Evolutionary conservation across 306 rosid species (phyloP).

Genomic region (Cicer yamashitae): DNA sequence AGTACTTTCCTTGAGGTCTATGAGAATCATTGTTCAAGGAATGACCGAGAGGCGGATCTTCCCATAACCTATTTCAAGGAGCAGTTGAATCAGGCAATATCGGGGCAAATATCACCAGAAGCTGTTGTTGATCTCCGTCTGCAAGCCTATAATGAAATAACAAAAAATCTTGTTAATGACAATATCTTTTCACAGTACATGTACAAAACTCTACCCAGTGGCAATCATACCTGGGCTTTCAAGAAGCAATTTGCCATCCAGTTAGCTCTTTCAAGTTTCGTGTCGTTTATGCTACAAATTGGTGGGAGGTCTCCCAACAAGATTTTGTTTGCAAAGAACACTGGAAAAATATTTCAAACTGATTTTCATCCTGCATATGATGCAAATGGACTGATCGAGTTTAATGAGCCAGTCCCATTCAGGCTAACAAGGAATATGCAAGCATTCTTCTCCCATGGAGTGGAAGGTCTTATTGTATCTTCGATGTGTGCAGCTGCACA

Average conservation of each 20-base stretch:
- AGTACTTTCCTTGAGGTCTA: constrained; percentile 99
- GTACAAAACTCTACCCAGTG: constrained; percentile 92
- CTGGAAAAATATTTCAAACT: constrained; percentile 96
- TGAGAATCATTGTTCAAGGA: constrained; percentile 97
- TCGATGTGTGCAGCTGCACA: constrained; percentile 99
- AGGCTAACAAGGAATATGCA: constrained; percentile 98
- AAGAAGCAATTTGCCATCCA: constrained; percentile 98
- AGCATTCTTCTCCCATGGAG: constrained; percentile 93
- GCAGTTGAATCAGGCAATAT: constrained; percentile 92
- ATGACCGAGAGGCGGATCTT: constrained; percentile 92
- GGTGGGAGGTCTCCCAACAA: constrained; percentile 99
- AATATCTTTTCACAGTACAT: constrained; percentile 94
- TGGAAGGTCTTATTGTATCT: constrained; percentile 96
- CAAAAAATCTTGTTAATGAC: constrained; percentile 75
- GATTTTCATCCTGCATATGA: constrained; percentile 99
- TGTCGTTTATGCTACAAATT: constrained; percentile 94
- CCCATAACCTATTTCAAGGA: constrained; percentile 97
- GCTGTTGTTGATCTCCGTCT: constrained; percentile 93
- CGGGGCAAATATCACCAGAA: constrained; percentile 89
- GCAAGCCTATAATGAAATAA: constrained; percentile 84
- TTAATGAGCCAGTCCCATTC: constrained; percentile 95
- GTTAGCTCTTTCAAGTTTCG: constrained; percentile 94
- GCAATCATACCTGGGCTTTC: constrained; percentile 98
- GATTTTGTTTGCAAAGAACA: constrained; percentile 94
- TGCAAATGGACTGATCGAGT: constrained; percentile 89